Evolutionary conservation across 1,284 basidiomycete species (phyloP), one percentile per base, ranked within the genome.

Genomic region (Anthracocystis walkeri): DNA sequence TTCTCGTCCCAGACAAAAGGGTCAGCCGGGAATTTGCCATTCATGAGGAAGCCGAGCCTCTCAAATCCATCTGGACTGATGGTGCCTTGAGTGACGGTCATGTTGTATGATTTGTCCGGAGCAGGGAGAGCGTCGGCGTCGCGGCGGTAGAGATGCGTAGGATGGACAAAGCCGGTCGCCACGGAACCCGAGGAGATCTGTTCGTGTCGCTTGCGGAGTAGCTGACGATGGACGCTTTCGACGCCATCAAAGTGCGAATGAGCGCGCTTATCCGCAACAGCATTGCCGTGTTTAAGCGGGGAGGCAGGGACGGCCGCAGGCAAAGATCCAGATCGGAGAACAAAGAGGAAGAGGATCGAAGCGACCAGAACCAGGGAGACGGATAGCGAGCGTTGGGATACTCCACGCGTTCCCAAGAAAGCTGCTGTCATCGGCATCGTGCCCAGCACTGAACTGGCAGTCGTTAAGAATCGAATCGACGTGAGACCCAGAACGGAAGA

Each of bases 1-100:
- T 78, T 67, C 60, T 78, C 76, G 57, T 78, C 76, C 76, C 72
- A 75, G 52, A 78, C 48, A 20, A 78, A 64, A 21, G 68, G 61
- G 23, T 71, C 64, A 4, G 72, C 71, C 0, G 76, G 76, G 31
- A 65, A 78, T 12, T 64, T 63, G 51, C 72, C 76, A 21, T 78
- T 78, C 64, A 78, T 69, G 46, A 75, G 72, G 27, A 75, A 75
- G 65, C 71, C 71, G 23, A 65, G 58, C 25, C 76, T 46, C 35
- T 55, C 51, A 42, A 57, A 78, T 14, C 76, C 76, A 31, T 78
- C 76, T 4, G 76, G 71, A 51, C 65, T 68, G 64, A 75, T 77
- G 11, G 14, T 60, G 18, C 35, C 74, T 40, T 72, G 60, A 0
- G 74, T 68, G 48, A 76, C 60, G 38, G 65, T 68, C 29, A 76